Percentiles rank a stretch among this genome's conserved stretches.
phyloP scores from a whole-genome alignment of 192 early-diverging fungal species.

The Thoreauomyces humboldtii region DNA sequence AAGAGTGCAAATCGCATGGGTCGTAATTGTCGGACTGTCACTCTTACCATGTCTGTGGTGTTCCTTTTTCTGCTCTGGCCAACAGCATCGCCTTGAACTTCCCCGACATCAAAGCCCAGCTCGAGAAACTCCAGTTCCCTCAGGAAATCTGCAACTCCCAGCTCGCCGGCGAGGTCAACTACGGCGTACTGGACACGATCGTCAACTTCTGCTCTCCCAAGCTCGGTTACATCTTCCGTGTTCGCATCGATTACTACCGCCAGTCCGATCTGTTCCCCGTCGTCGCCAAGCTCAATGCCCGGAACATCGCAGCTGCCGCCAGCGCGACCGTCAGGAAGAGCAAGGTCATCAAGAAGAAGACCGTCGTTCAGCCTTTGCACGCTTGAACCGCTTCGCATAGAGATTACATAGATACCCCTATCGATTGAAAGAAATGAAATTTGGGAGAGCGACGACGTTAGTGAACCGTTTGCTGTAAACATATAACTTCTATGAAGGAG shows the following conservation, averaged over 20 bases:
- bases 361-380: too few species aligned
- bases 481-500: too few species aligned
- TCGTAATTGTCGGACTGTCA: neutral
- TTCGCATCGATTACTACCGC: conserved; percentile 14
- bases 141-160: conserved; percentile 4
- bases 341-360: too few species aligned
- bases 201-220: conserved; percentile 11
- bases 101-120: conserved; percentile 10
- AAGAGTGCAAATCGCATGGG: neutral
- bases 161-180: neutral
- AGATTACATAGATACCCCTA: too few species aligned
- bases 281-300: conserved; percentile 8
- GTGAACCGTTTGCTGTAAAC: too few species aligned
- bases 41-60: neutral
- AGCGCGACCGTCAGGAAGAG: too few species aligned
- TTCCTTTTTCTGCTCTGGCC: neutral
- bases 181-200: neutral
- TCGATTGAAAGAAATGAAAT: too few species aligned
- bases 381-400: too few species aligned
- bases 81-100: conserved; percentile 5
- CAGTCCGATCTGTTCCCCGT: neutral
- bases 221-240: conserved; percentile 6
- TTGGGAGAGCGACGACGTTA: too few species aligned
- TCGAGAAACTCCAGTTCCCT: conserved; percentile 20
- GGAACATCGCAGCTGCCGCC: neutral